Conservation (phyloP, 2,329 filamentous ascomycete genomes). For the Raffaelea ambrosiae region DNA sequence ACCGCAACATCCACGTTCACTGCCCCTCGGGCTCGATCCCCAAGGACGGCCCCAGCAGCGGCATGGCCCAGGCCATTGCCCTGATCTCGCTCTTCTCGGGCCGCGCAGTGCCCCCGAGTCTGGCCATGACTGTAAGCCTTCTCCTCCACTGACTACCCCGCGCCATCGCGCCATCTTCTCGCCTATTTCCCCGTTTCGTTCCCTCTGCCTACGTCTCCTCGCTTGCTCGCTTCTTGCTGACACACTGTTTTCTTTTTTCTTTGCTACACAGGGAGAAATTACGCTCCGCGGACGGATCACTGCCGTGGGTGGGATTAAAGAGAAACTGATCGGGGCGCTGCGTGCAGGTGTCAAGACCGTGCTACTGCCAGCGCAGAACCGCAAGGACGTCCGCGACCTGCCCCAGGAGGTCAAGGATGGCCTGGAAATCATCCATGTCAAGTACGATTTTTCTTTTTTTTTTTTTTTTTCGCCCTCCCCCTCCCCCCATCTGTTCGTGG, state of each 20-base stretch:
- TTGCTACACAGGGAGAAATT: constrained; percentile 47
- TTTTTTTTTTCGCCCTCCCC: constrained; percentile 12
- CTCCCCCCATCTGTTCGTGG: constrained; percentile 63
- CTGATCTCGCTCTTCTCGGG: constrained; percentile 84
- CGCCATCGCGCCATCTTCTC: too few relatives aligned
- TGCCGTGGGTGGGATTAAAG: constrained; percentile 94
- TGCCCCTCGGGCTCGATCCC: constrained; percentile 92
- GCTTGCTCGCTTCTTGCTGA: too few relatives aligned
- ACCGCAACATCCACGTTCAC: constrained; percentile 88
- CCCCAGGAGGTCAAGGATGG: constrained; percentile 83
- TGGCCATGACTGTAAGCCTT: constrained; percentile 85
- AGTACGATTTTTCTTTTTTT: constrained; percentile 37
- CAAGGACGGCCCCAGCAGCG: constrained; percentile 82
- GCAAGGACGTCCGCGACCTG: constrained; percentile 85
- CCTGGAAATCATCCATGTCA: constrained; percentile 80
- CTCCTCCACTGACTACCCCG: too few relatives aligned
- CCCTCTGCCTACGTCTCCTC: neutral
- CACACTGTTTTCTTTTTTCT: constrained; percentile 11
- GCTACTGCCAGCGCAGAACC: constrained; percentile 76
- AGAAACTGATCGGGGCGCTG: constrained; percentile 93
- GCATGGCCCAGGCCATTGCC: constrained; percentile 88
- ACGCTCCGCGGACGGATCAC: constrained; percentile 83
- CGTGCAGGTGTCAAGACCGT: constrained; percentile 93
- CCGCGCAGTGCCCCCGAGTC: constrained; percentile 76
- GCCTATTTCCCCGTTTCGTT: constrained; percentile 6